Evolutionary conservation across 805 yeast species (phyloP), one percentile per base, ranked within the genome.

Genomic region (Spathaspora sp.): DNA sequence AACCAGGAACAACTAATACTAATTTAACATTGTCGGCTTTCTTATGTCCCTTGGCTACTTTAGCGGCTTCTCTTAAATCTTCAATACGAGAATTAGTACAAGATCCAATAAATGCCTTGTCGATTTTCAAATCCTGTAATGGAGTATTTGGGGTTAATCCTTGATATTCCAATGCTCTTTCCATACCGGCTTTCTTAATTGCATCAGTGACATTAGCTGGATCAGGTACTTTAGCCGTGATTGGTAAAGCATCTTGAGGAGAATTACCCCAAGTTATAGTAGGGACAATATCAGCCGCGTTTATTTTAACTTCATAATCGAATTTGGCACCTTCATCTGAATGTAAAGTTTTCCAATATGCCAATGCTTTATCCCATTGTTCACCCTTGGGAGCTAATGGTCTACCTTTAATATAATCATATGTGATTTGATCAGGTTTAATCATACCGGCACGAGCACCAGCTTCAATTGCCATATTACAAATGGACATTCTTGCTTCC

Each of bases 401-500:
- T 67, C 97, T 83, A 55, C 96, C 96, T 75, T 92, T 85, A 62
- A 94, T 78, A 73, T 94, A 94, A 53, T 86, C 86, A 64, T 87
- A 89, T 28, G 98, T 93, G 49, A 69, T 84, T 57, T 91, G 87
- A 67, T 94, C 99, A 9, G 99, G 99, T 58, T 86, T 88, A 68
- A 94, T 93, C 97, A 94, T 90, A 73, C 99, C 99, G 26, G 99
- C 98, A 76, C 99, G 86, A 16, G 99, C 99, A 75, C 99, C 99
- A 54, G 87, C 99, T 76, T 94, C 99, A 64, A 94, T 93, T 45
- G 98, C 86, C 99, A 94, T 94, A 70, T 94, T 94, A 81, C 99
- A 94, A 78, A 94, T 94, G 50, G 98, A 91, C 99, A 94, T 94
- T 74, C 99, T 83, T 10, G 98, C 97, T 74, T 94, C 99, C 91